Evolutionary conservation across 164 flowering plant genomes (phyloP).

Genomic region (Tetracentron sinense): DNA sequence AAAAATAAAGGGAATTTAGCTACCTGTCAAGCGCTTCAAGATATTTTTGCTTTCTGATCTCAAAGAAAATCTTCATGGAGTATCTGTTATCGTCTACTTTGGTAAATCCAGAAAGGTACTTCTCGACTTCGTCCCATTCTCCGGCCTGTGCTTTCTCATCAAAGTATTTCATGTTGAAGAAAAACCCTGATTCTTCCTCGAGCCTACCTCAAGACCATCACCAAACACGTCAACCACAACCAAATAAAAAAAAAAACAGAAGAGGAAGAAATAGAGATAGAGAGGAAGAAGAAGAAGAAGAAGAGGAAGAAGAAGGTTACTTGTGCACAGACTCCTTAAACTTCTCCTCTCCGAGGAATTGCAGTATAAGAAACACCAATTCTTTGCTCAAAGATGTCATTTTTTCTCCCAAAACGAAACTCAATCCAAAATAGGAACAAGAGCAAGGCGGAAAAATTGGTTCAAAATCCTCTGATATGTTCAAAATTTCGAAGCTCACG

Average conservation of each 20-base stretch:
- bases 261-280: too few species aligned
- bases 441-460: not conserved
- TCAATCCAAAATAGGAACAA: slow-evolving; percentile 9
- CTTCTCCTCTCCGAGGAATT: slow-evolving; percentile 86
- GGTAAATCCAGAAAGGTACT: slow-evolving; percentile 77
- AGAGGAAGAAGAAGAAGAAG: too few species aligned
- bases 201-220: slow-evolving; percentile 38
- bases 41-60: slow-evolving; percentile 86
- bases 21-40: slow-evolving; percentile 84
- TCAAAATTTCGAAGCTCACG: not conserved
- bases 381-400: slow-evolving; percentile 89
- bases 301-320: slow-evolving; percentile 28
- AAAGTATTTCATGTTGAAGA: slow-evolving; percentile 79
- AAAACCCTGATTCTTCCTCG: slow-evolving; percentile 86
- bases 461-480: not conserved
- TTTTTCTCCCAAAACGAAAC: not conserved
- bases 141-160: slow-evolving; percentile 85
- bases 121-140: slow-evolving; percentile 92
- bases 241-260: not conserved
- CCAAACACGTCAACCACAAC: not conserved
- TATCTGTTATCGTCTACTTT: slow-evolving; percentile 82
- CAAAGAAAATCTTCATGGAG: slow-evolving; percentile 87
- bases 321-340: slow-evolving; percentile 86
- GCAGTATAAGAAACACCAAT: slow-evolving; percentile 91
- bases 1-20: not conserved